Evolutionary conservation across 1,139 yeast genomes (phyloP), one percentile per base, ranked within the genome.

Genomic region (Suhomyces terraborum): DNA sequence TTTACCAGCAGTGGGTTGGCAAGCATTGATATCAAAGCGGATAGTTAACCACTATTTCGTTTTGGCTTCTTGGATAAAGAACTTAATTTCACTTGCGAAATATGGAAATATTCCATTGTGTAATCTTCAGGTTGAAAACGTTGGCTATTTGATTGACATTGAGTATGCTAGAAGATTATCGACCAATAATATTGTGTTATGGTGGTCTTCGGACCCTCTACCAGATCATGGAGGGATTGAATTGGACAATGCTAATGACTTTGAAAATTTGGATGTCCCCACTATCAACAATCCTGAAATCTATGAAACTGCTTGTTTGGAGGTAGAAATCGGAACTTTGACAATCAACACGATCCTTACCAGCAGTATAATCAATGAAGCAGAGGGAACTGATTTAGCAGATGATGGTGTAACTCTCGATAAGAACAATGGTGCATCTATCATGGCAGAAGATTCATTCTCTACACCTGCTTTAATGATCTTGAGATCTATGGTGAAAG

Each of bases 211-310:
- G 3, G 75, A 74, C 26, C 88, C 95, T 1, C 64, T 77, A 33
- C 95, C 97, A 0, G 97, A 88, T 57, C 84, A 80, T 57, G 97
- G 96, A 28, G 97, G 97, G 0, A 62, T 73, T 39, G 94, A 89
- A 58, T 78, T 75, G 53, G 96, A 88, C 53, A 57, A 59, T 50
- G 46, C 62, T 30, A 58, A 66, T 46, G 72, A 72, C 36, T 77
- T 79, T 55, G 94, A 84, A 43, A 77, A 75, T 27, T 67, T 83
- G 36, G 83, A 80, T 24, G 81, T 88, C 52, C 94, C 95, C 4
- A 72, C 75, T 1, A 79, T 89, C 46, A 89, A 87, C 61, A 78
- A 78, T 45, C 86, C 96, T 0, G 96, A 91, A 40, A 73, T 88
- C 5, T 91, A 89, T 60, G 84, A 79, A 51, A 79, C 83, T 27